Base-by-base conservation (phyloP, 2,329 filamentous ascomycete genomes). In the Ceratocystis eucalypticola region DNA sequence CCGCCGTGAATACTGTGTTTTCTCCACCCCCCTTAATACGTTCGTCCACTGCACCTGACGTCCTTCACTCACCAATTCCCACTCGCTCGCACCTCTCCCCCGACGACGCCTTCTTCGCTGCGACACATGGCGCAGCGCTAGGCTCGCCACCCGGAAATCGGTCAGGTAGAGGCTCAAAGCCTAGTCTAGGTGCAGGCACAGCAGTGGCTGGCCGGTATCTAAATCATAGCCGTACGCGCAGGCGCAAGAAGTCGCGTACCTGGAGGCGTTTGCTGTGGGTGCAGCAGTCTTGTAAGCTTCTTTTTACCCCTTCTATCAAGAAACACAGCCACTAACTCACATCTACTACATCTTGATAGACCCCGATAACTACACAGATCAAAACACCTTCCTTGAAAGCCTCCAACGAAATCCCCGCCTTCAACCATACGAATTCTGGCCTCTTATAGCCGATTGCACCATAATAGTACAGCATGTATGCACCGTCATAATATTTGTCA, bases 211-310 rank as follows among this genome's bases (percentile, higher is more conserved):
- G 73, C 79, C 59, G 77, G 82, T 66, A 82, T 82, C 53, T 80
- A 85, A 20, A 88, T 84, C 70, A 79, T 59, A 68, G 64, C 37
- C 66, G 84, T 62, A 89, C 86, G 70, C 81, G 88, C 61, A 80
- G 85, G 71, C 81, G 87, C 70, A 89, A 87, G 72, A 84, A 85
- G 65, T 84, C 84, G 72, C 84, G 85, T 63, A 84, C 84, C 10
- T 97, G 93, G 89, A 96, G 95, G 81, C 97, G 97, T 79, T 77
- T 99, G 70, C 82, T 99, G 66, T 99, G 94, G 94, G 92, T 99
- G 73, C 96, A 96, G 77, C 94, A 97, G 75, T 89, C 89, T 44
- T 96, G 89, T 92, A 78, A 70, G 85, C 76, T 28, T 73, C 50
- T 50, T 15, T 20, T 48, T n/a, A 1, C 17, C 1, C 75, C 76